phyloP scores from a whole-genome alignment of 305 asterid species.

The Solanum hybrid region DNA sequence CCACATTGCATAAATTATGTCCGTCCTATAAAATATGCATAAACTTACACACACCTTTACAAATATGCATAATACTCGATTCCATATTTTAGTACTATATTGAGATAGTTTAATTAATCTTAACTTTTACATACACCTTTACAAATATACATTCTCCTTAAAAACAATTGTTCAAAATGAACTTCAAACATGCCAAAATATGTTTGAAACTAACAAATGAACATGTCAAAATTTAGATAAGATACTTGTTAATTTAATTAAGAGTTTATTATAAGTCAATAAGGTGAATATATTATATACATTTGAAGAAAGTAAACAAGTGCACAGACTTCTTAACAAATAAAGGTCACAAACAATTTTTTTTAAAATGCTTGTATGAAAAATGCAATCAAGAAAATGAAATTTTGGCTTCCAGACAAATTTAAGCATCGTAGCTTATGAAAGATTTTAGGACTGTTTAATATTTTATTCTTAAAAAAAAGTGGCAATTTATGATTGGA shows the following conservation, averaged over 20 bases:
- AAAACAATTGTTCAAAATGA: background rate
- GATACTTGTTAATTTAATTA: too few species aligned
- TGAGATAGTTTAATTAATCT: background rate
- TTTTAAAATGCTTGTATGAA: background rate
- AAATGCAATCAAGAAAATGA: background rate
- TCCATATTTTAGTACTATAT: background rate
- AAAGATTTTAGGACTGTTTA: background rate
- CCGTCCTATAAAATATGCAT: background rate
- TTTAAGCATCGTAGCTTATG: background rate
- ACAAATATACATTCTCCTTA: background rate
- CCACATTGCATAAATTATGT: background rate
- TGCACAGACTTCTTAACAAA: background rate
- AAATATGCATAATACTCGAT: background rate
- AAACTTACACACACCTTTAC: background rate
- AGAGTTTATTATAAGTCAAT: background rate
- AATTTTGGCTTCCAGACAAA: background rate
- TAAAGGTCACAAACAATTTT: background rate
- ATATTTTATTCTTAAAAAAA: too few species aligned
- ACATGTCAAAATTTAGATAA: background rate
- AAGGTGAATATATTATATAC: background rate
- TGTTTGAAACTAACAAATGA: background rate
- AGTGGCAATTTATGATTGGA: background rate
- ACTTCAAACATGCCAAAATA: background rate
- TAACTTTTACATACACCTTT: background rate
- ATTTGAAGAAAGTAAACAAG: background rate